phyloP scores from a whole-genome alignment of 495 filamentous ascomycete genomes.

The Cercophora scortea region DNA sequence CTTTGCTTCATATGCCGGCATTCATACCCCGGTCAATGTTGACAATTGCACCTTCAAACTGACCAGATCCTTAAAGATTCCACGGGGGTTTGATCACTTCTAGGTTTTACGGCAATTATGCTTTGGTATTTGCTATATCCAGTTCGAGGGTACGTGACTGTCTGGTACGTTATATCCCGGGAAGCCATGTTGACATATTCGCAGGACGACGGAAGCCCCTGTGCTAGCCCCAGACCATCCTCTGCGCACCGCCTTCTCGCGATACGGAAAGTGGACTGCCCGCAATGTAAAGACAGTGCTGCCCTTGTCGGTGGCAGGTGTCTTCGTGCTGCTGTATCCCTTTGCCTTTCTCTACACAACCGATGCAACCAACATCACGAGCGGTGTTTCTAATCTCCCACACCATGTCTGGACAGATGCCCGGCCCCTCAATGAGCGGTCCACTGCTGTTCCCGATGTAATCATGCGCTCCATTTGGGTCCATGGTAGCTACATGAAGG shows the following conservation, averaged over 20 bases:
- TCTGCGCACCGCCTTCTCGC: constrained; percentile 50
- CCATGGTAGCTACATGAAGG: constrained; percentile 61
- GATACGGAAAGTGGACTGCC: constrained; percentile 55
- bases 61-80: not conserved
- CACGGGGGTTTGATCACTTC: constrained; percentile 1
- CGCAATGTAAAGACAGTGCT: constrained; percentile 60
- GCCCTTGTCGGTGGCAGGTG: constrained; percentile 54
- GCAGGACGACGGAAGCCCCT: constrained; percentile 55
- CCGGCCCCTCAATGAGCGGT: constrained; percentile 40
- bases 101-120: constrained; percentile 21
- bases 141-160: constrained; percentile 46
- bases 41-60: not conserved
- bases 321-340: constrained; percentile 56
- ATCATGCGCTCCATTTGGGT: constrained; percentile 53
- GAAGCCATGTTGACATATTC: constrained; percentile 3
- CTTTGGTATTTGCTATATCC: constrained; percentile 60
- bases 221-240: constrained; percentile 51
- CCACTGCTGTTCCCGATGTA: constrained; percentile 37
- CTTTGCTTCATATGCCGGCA: not conserved
- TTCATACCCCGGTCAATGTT: not conserved
- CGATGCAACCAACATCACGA: constrained; percentile 49
- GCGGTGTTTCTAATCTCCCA: constrained; percentile 53
- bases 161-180: not conserved
- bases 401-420: constrained; percentile 73
- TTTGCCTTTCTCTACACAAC: constrained; percentile 59